Evolutionary conservation across 2,329 filamentous ascomycete species (phyloP).

Genomic region (Kalmusia sp.): DNA sequence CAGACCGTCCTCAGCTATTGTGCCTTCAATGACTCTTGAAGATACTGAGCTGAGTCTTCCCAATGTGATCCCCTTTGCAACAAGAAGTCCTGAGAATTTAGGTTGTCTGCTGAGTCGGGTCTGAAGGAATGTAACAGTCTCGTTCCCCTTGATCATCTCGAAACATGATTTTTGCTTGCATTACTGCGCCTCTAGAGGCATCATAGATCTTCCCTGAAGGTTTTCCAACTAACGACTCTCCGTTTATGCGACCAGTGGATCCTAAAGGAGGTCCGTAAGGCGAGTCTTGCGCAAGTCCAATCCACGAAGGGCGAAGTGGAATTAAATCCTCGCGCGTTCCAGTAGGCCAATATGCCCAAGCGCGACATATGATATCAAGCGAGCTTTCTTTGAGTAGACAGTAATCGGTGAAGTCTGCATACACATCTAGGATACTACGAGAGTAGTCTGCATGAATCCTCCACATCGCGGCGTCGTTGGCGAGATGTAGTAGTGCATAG

Average conservation of each 20-base stretch:
- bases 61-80: too few species aligned
- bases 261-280: not conserved
- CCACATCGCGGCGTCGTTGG: too few species aligned
- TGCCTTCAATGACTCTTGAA: not conserved
- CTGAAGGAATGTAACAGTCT: too few species aligned
- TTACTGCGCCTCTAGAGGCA: not conserved
- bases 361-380: conserved; percentile 46
- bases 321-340: not conserved
- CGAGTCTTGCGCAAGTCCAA: not conserved
- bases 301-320: conserved; percentile 1
- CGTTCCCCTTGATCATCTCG: too few species aligned
- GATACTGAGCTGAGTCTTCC: not conserved
- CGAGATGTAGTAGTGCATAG: conserved; percentile 40
- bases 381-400: conserved; percentile 20
- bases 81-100: too few species aligned
- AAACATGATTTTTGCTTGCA: too few species aligned
- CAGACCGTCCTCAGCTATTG: conserved; percentile 8
- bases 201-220: not conserved
- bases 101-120: too few species aligned
- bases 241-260: not conserved
- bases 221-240: not conserved
- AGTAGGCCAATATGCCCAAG: conserved; percentile 38
- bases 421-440: conserved; percentile 10
- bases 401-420: conserved; percentile 36
- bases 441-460: not conserved